A percentile compares a stretch with the other conserved stretches of the same genome.
These are phyloP conservation scores for bread wheat (Triticum aestivum) DNA, from an alignment of 176 grass and related monocot genomes.

Conservation along the genomic window IWGSC_CS_RefSeq_v2.1 NC_057803.1:516995822-516996321, in stretches of 20 bases:
- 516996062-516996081: background rate
- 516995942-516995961: background rate
- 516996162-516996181: too few relatives aligned
- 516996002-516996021: background rate
- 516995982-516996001: background rate
- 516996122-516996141: constrained; percentile 10
- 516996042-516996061: constrained; percentile 6
- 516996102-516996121: background rate
- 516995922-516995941: background rate
- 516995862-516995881: background rate
- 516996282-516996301: background rate
- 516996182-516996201: background rate
- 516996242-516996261: background rate
- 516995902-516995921: too few relatives aligned
- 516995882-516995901: background rate
- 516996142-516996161: background rate
- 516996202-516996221: background rate
- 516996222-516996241: background rate
- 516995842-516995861: background rate
- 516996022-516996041: background rate
- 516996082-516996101: constrained; percentile 1
- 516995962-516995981: background rate
- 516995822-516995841: background rate
- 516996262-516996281: background rate
- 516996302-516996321: too few relatives aligned